Evolutionary conservation across 2,329 filamentous ascomycete genomes (phyloP).

Genomic region (Neofusicoccum sp.): DNA sequence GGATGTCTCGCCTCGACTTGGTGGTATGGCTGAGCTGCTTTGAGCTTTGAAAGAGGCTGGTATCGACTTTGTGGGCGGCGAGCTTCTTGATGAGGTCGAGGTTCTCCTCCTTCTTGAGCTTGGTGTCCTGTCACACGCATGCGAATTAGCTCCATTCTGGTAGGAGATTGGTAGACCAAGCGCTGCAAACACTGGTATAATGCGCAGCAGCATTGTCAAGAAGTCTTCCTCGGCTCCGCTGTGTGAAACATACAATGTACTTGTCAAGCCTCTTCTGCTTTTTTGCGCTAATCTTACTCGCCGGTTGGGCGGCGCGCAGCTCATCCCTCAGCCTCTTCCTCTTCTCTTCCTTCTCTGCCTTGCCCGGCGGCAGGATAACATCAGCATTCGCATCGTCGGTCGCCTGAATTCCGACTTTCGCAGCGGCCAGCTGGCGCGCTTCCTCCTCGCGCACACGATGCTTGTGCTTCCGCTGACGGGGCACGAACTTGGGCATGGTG

Average conservation of each 20-base stretch:
- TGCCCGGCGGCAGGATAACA: constrained; percentile 47
- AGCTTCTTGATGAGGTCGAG: constrained; percentile 79
- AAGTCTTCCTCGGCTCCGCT: neutral
- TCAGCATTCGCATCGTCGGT: constrained; percentile 54
- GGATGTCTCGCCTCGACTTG: constrained; percentile 69
- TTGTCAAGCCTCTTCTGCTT: constrained; percentile 68
- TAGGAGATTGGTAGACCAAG: too few species aligned
- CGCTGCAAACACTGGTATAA: neutral
- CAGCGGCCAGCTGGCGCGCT: constrained; percentile 24
- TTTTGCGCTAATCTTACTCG: constrained; percentile 59
- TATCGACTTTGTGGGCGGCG: constrained; percentile 75
- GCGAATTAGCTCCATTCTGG: neutral
- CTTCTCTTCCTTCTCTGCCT: constrained; percentile 54
- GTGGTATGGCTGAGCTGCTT: constrained; percentile 70
- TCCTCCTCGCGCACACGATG: constrained; percentile 63
- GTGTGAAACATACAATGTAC: constrained; percentile 54
- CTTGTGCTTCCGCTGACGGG: constrained; percentile 60
- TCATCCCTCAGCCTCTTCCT: constrained; percentile 54
- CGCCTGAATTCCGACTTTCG: constrained; percentile 37
- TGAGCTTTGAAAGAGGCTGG: constrained; percentile 74
- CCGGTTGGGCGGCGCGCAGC: constrained; percentile 51
- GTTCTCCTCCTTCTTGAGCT: constrained; percentile 92
- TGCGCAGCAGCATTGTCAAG: neutral
- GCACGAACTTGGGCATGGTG: constrained; percentile 43
- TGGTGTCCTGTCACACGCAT: constrained; percentile 62